phyloP scores from a whole-genome alignment of 441 rosid genomes.

The Mallotus repandus region DNA sequence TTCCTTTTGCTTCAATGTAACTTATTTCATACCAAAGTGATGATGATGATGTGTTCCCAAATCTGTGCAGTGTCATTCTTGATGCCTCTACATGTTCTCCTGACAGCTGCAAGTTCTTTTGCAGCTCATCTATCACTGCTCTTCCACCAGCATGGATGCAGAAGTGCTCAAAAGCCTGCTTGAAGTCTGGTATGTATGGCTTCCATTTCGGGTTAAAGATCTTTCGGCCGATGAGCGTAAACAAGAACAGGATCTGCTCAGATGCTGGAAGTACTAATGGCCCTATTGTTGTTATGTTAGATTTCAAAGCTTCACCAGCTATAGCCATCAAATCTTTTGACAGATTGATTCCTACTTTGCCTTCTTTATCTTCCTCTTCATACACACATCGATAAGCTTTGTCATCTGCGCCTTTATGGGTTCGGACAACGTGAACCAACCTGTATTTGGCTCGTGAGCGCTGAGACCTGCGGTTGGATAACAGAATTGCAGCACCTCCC shows the following conservation, averaged over 20 bases:
- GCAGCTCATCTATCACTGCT: constrained; percentile 89
- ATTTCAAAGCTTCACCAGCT: constrained; percentile 90
- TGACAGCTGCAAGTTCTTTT: constrained; percentile 79
- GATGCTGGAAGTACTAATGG: constrained; percentile 93
- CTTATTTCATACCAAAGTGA: constrained; percentile 86
- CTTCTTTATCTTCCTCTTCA: constrained; percentile 82
- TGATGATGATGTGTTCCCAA: constrained; percentile 93
- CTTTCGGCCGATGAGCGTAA: constrained; percentile 77
- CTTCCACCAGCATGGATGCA: constrained; percentile 97
- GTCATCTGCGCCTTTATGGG: constrained; percentile 86
- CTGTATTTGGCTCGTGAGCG: constrained; percentile 69
- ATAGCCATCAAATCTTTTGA: constrained; percentile 93
- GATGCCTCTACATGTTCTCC: constrained; percentile 90
- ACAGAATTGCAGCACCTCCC: constrained; percentile 80
- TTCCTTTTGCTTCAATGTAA: constrained; percentile 82
- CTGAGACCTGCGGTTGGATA: constrained; percentile 71
- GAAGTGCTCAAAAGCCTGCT: constrained; percentile 91
- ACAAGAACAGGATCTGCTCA: constrained; percentile 74
- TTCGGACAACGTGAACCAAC: constrained; percentile 78
- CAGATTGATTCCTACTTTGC: constrained; percentile 68
- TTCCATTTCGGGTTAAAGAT: constrained; percentile 80
- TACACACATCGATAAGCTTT: constrained; percentile 74
- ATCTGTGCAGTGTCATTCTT: constrained; percentile 83
- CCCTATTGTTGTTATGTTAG: constrained; percentile 87
- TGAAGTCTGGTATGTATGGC: constrained; percentile 94